Evolutionary conservation across 139 green algal species (phyloP).

Genomic region (Ettlia oleoabundans): DNA sequence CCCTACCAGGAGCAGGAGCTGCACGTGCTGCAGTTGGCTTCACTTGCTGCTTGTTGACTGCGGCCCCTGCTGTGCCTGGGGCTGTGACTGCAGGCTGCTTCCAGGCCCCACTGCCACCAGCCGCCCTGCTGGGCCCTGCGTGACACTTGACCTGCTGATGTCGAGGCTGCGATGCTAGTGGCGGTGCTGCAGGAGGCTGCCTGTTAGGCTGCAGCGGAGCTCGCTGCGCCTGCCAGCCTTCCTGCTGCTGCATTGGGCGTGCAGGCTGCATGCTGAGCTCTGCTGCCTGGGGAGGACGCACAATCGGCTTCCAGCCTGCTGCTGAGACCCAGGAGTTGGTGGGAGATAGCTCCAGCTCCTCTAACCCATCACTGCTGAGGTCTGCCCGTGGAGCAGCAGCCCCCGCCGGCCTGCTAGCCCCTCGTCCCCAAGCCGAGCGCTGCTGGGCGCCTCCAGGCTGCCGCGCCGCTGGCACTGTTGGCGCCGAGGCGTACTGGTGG

Average conservation of each 20-base stretch:
- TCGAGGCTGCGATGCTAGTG: not conserved
- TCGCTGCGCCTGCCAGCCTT: conserved; percentile 4
- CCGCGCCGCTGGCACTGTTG: no score
- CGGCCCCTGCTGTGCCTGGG: no score
- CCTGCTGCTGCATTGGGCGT: not conserved
- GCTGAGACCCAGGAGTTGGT: not conserved
- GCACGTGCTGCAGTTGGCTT: not conserved
- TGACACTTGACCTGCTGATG: not conserved
- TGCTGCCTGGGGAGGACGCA: not conserved
- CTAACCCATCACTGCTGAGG: no score
- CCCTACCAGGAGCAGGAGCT: not conserved
- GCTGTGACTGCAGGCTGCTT: no score
- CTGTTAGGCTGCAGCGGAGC: conserved; percentile 13
- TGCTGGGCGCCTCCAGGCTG: no score
- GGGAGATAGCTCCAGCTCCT: no score
- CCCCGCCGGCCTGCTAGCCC: no score
- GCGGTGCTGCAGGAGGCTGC: not conserved
- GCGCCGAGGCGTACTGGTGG: no score
- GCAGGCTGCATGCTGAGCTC: not conserved
- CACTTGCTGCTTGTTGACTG: no score
- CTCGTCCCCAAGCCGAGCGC: no score
- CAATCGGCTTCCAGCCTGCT: not conserved
- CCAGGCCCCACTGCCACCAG: no score
- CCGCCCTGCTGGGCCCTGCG: not conserved
- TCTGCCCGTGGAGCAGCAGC: no score